Evolutionary conservation across 129 eudicot genomes (phyloP).

Genomic region (Saussurea involucrata): DNA sequence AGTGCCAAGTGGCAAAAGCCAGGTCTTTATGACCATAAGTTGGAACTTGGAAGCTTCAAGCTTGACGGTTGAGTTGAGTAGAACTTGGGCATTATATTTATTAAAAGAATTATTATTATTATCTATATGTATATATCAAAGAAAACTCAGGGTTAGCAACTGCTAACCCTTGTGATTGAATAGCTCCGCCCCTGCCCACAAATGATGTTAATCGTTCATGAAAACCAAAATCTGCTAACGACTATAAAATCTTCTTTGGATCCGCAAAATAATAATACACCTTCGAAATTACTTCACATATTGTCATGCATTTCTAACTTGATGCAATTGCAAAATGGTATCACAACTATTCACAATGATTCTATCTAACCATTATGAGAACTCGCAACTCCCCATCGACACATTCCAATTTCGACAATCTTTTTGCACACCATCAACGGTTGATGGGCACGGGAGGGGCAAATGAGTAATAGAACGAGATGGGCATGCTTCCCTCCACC

Average conservation of each 20-base stretch:
- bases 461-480: slow-evolving; percentile 32
- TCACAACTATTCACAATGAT: background rate
- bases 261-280: background rate
- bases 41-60: too few species aligned
- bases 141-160: too few species aligned
- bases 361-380: slow-evolving; percentile 4
- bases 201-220: background rate
- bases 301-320: background rate
- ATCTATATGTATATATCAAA: too few species aligned
- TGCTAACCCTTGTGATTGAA: too few species aligned
- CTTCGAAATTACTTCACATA: background rate
- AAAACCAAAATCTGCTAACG: background rate
- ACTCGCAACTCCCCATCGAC: too few species aligned
- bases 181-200: too few species aligned
- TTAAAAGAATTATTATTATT: too few species aligned
- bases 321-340: background rate
- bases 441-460: slow-evolving; percentile 9
- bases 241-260: background rate
- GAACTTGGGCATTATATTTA: too few species aligned
- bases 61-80: too few species aligned
- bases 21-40: too few species aligned
- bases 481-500: slow-evolving; percentile 8
- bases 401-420: too few species aligned
- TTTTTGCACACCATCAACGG: slow-evolving; percentile 1
- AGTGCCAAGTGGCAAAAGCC: too few species aligned